Evolutionary conservation across 2,329 filamentous ascomycete species (phyloP).

Genomic region (Trichoderma sp.): DNA sequence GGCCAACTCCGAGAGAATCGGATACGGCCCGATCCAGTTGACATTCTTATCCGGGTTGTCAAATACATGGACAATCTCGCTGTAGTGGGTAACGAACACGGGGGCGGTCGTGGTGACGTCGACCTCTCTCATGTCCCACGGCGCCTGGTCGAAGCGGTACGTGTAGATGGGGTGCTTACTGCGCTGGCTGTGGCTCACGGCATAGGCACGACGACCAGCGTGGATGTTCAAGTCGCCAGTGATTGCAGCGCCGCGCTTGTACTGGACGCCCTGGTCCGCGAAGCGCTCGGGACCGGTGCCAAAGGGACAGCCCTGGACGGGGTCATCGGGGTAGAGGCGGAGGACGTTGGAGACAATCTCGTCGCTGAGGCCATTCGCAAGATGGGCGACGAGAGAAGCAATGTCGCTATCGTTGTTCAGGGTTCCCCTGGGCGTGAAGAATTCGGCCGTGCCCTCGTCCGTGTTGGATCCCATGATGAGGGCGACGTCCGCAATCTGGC

Average conservation of each 20-base stretch:
- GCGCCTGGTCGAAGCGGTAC: conserved; percentile 14
- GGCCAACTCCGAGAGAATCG: conserved; percentile 16
- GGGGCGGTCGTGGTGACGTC: conserved; percentile 15
- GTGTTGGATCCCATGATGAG: conserved; percentile 22
- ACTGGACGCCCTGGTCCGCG: conserved; percentile 15
- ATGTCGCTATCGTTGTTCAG: conserved; percentile 18
- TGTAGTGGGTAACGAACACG: conserved; percentile 14
- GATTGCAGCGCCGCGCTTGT: conserved; percentile 18
- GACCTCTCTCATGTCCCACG: conserved; percentile 17
- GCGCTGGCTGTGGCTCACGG: conserved; percentile 5
- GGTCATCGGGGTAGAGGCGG: conserved; percentile 21
- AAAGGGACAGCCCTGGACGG: conserved; percentile 18
- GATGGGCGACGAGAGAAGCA: conserved; percentile 9
- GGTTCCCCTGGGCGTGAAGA: conserved; percentile 13
- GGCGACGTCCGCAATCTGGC: conserved; percentile 15
- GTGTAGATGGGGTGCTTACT: conserved; percentile 10
- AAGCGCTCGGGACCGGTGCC: conserved; percentile 8
- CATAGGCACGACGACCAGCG: conserved; percentile 13
- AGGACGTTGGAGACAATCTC: conserved; percentile 12
- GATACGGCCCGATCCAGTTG: conserved; percentile 23
- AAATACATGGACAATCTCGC: conserved; percentile 21
- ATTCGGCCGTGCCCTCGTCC: conserved; percentile 21
- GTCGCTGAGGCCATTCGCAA: conserved; percentile 1
- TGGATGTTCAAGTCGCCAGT: conserved; percentile 15
- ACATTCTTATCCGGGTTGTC: conserved; percentile 23